Evolutionary conservation across 169 alveolate species (phyloP), one percentile per base, ranked within the genome.

Genomic region (Cryptosporidium sp.): DNA sequence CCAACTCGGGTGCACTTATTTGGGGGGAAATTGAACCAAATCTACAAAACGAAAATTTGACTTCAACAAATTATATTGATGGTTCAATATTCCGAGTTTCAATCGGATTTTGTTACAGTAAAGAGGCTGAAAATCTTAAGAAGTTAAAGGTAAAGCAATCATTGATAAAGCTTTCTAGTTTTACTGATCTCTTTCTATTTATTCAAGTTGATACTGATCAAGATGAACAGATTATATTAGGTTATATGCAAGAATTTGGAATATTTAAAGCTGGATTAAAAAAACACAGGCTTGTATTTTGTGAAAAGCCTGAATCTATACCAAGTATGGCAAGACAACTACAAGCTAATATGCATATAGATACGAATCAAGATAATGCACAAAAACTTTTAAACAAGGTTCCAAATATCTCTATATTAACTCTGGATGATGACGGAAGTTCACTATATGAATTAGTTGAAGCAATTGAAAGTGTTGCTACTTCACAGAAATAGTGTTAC

Each of bases 341-440:
- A 23, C 89, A 80, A 31, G 67, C 89, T 61, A 59, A 62, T 43
- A 80, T 80, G 89, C 89, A 80, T 65, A 62, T 80, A 4, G 89
- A 80, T 37, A 80, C 80, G 0, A 80, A 61, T 65, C 33, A 41
- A 9, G 73, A 59, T 31, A 59, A 80, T 80, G 18, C 39, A n/a
- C 58, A 43, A 26, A 48, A 23, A 62, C 75, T 80, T 43, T 16
- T 10, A 62, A 52, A 65, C 21, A 80, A 62, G 35, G 89, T 80
- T 16, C 89, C 89, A 61, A 80, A 80, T 62, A 55, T 59, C 1
- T 41, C 41, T 43, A 23, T 45, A 26, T 18, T 80, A 33, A 48
- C 39, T 26, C 16, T 80, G 12, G 43, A 62, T 10, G 74, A 62
- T 43, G 67, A 80, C 14, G 75, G 67, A 4, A 21, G 23, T n/a